A percentile compares a stretch with the other conserved stretches of the same genome.
These are phyloP conservation scores for Lichtheimia hyalospora DNA, from an alignment of 371 early-diverging fungal species.

Conservation along the genomic window DNA sequence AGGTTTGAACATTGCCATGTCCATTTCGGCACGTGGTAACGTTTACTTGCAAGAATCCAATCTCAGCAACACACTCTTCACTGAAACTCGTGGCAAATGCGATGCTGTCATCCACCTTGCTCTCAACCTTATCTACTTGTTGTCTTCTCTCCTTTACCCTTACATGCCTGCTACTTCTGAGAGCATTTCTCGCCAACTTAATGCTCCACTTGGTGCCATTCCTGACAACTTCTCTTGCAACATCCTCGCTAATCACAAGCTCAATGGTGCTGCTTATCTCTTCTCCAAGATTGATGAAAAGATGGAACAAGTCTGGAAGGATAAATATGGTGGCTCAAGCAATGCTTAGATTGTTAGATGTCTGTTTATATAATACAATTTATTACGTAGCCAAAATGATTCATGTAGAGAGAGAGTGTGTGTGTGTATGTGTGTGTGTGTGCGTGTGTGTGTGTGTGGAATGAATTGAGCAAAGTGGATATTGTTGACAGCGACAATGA, in stretches of 20 bases:
- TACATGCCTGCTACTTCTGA: constrained; percentile 92
- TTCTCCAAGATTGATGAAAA: constrained; percentile 88
- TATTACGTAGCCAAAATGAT: no score
- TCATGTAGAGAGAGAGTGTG: no score
- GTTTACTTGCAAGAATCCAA: constrained; percentile 93
- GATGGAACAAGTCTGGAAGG: constrained; percentile 66
- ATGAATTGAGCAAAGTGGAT: no score
- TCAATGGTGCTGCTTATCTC: constrained; percentile 89
- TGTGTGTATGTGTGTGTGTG: no score
- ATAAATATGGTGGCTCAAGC: constrained; percentile 70
- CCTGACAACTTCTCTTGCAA: constrained; percentile 73
- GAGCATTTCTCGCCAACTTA: constrained; percentile 77
- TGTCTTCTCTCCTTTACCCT: constrained; percentile 88
- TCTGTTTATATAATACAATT: no score
- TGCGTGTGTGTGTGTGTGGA: no score
- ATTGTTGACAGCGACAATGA: no score
- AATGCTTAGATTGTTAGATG: no score
- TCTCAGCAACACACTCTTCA: constrained; percentile 86
- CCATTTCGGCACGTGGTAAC: constrained; percentile 95
- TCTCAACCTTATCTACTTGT: constrained; percentile 85
- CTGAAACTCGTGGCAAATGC: constrained; percentile 75
- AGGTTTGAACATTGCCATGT: constrained; percentile 89
- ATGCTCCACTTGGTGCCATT: constrained; percentile 75
- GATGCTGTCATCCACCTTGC: constrained; percentile 85
- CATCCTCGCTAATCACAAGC: constrained; percentile 77